Conservation (phyloP, 2,329 filamentous ascomycete species). For the Cladobotryum mycophilum region DNA sequence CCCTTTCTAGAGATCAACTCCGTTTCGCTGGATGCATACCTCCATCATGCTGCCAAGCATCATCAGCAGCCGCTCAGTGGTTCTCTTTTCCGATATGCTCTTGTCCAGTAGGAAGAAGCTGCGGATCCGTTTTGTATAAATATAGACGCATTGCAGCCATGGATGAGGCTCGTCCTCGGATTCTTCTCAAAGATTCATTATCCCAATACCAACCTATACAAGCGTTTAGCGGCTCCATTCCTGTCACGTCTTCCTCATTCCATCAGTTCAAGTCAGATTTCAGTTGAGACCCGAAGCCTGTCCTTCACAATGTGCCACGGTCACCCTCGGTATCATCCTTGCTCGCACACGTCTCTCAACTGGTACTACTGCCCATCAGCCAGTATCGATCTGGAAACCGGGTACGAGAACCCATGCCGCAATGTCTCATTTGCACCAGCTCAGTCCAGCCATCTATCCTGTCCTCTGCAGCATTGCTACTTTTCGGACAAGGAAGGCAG, state of each 20-base stretch:
- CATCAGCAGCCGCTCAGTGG: no score
- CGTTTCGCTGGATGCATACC: no score
- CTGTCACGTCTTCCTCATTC: background rate
- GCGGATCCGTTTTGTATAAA: no score
- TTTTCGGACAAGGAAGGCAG: slow-evolving; percentile 43
- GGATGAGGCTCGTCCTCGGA: no score
- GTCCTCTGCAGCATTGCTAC: slow-evolving; percentile 45
- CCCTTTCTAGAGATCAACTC: no score
- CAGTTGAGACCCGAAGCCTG: background rate
- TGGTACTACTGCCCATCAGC: slow-evolving; percentile 48
- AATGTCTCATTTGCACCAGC: slow-evolving; percentile 42
- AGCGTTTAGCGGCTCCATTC: no score
- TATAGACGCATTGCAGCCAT: no score
- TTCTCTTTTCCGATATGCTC: no score
- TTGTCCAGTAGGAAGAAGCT: no score
- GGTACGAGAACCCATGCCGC: slow-evolving; percentile 43
- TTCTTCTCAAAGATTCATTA: no score
- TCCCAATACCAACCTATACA: no score
- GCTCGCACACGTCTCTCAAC: slow-evolving; percentile 48
- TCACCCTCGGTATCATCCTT: slow-evolving; percentile 46
- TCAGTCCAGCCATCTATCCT: slow-evolving; percentile 38
- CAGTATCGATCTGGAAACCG: slow-evolving; percentile 40
- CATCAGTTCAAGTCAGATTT: background rate
- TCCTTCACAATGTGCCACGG: slow-evolving; percentile 45
- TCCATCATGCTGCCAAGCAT: no score